A percentile compares a stretch with the other conserved stretches of the same genome.
phyloP scores from a whole-genome alignment of 306 rosid genomes.

The Arachis stenosperma region DNA sequence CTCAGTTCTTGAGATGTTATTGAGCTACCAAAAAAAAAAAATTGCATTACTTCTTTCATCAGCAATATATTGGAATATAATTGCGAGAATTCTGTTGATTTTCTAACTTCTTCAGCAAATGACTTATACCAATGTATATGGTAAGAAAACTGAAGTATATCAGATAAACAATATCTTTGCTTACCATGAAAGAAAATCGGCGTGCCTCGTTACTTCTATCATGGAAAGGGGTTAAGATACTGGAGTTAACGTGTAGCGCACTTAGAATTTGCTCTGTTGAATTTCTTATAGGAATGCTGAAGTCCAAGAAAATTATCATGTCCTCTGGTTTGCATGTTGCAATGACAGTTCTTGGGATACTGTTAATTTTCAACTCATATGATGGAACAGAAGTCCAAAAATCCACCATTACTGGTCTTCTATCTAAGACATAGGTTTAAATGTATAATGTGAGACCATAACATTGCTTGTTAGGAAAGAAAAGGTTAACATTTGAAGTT shows the following conservation, averaged over 20 bases:
- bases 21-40: conserved; percentile 44
- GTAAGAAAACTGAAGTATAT: not conserved
- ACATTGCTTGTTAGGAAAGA: not conserved
- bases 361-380: conserved; percentile 56
- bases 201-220: conserved; percentile 49
- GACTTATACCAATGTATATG: not conserved
- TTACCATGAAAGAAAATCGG: conserved; percentile 58
- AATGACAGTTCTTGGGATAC: conserved; percentile 63
- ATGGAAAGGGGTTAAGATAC: conserved; percentile 44
- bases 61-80: conserved; percentile 8
- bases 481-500: not conserved
- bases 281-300: conserved; percentile 59
- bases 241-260: conserved; percentile 53
- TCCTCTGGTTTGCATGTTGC: conserved; percentile 65
- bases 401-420: conserved; percentile 65
- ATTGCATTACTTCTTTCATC: not conserved
- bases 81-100: conserved; percentile 4
- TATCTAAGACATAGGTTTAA: conserved; percentile 51
- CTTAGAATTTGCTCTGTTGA: conserved; percentile 58
- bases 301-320: conserved; percentile 60
- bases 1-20: conserved; percentile 49
- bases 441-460: conserved; percentile 5
- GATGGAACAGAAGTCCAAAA: conserved; percentile 78
- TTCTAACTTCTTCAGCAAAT: not conserved
- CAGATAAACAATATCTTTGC: conserved; percentile 22